A percentile compares a stretch with the other conserved stretches of the same genome.
These are phyloP conservation scores for Solanum sitiens DNA, from an alignment of 257 asterid species.

Conservation along the genomic window DNA sequence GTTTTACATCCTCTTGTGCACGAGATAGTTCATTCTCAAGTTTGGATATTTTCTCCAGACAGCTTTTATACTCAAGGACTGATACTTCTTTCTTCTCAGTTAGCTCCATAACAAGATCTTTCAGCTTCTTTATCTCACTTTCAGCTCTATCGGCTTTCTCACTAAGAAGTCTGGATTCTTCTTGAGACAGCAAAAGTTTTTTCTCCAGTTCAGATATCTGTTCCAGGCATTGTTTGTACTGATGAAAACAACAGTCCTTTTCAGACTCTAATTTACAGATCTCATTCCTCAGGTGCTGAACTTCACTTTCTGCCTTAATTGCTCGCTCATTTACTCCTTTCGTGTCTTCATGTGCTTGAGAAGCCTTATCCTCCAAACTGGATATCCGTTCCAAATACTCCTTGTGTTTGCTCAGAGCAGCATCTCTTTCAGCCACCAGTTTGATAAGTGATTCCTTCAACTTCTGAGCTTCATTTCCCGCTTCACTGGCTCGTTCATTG, in stretches of 20 bases:
- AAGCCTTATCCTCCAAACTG: conserved; percentile 34
- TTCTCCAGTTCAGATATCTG: conserved; percentile 51
- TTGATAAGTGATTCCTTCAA: conserved; percentile 54
- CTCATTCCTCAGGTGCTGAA: conserved; percentile 36
- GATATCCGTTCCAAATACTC: conserved; percentile 40
- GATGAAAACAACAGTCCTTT: conserved; percentile 26
- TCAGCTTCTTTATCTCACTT: conserved; percentile 46
- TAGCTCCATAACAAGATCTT: conserved; percentile 30
- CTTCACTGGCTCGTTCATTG: conserved; percentile 41
- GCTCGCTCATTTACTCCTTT: conserved; percentile 30
- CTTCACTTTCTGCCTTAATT: conserved; percentile 42
- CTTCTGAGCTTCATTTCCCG: conserved; percentile 56
- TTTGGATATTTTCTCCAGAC: conserved; percentile 53
- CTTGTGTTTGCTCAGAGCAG: conserved; percentile 33
- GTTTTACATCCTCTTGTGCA: conserved; percentile 44
- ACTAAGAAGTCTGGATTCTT: conserved; percentile 32
- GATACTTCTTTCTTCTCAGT: conserved; percentile 60
- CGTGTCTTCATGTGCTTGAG: conserved; percentile 34
- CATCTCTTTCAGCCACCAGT: conserved; percentile 54
- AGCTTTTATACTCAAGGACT: conserved; percentile 41
- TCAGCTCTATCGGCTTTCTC: conserved; percentile 55
- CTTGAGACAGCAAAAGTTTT: conserved; percentile 27
- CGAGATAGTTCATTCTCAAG: conserved; percentile 45
- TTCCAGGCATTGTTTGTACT: conserved; percentile 32
- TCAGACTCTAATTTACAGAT: conserved; percentile 44